Conservation (phyloP, 495 filamentous ascomycete species). For the Jackrogersella multiformis region DNA sequence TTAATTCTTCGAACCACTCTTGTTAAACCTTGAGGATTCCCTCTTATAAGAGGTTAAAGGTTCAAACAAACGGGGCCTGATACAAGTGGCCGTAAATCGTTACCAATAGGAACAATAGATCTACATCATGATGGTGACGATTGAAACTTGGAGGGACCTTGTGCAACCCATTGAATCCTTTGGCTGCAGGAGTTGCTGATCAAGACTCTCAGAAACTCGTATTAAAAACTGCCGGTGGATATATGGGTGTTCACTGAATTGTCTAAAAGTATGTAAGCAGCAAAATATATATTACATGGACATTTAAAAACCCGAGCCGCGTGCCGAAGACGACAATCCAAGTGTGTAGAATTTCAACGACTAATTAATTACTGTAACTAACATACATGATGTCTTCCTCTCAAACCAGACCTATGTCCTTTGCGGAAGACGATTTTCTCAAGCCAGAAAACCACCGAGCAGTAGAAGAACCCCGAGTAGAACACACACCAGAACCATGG, state of each 20-base stretch:
- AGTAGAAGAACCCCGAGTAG: background rate
- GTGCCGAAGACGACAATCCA: background rate
- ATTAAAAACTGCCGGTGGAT: background rate
- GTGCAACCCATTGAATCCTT: constrained; percentile 7
- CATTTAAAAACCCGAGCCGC: background rate
- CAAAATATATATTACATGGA: background rate
- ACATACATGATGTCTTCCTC: constrained; percentile 8
- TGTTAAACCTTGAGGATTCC: background rate
- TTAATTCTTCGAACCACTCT: background rate
- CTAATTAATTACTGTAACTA: background rate
- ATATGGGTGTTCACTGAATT: background rate
- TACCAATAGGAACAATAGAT: constrained; percentile 9
- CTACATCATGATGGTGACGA: background rate
- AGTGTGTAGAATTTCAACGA: background rate
- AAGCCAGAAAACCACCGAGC: background rate
- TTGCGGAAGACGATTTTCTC: background rate
- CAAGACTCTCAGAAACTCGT: constrained; percentile 2
- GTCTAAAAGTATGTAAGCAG: background rate
- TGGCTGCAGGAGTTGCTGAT: background rate
- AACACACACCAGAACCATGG: background rate
- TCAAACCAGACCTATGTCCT: background rate
- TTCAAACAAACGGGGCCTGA: background rate
- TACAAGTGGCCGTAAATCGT: background rate
- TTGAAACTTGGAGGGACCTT: background rate
- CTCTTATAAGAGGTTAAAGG: background rate